Evolutionary conservation across 1,284 basidiomycete genomes (phyloP), one percentile per base, ranked within the genome.

Genomic region (Cryptococcus sp.): DNA sequence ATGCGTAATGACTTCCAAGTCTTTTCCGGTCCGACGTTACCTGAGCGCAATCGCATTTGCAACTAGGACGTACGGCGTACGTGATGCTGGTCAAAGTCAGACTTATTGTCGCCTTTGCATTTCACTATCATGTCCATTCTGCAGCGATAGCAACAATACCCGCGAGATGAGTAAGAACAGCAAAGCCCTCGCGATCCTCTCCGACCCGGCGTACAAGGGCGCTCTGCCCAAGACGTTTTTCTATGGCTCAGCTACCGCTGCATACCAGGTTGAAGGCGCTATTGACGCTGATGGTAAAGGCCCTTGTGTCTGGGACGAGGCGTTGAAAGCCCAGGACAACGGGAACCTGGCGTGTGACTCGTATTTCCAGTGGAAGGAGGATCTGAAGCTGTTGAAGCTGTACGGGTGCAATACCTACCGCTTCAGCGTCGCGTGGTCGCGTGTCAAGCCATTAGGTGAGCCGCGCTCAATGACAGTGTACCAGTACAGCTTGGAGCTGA

Each of bases 371-470:
- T 89, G 85, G 84, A 81, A 82, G 57, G 85, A 88, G 65, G 88
- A 90, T 67, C 77, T 89, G 20, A 82, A 82, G 47, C 81, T 90
- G 5, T 77, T 90, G 47, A 42, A 86, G 86, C 55, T 83, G 83
- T 42, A 84, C 82, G 56, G 85, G 82, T 56, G 82, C 47, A 85
- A 84, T 53, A 77, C 84, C 0, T 80, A 79, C 65, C 80, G 85
- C 7, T 88, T 90, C 76, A 87, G 84, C 10, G 77, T 90, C 35
- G 81, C 87, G 3, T 89, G 88, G 88, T 83, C 85, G 10, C 81
- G 88, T 22, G 82, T 90, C 62, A 86, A 88, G 55, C 86, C 86
- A 7, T 78, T 84, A 42, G 70, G 69, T 49, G 40, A 58, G 56
- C 7, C 3, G 13, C 20, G 31, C 31, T 45, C 11, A n/a, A n/a